Evolutionary conservation across 129 eudicot species (phyloP), one percentile per base, ranked within the genome.

Genomic region (Flaveria sonorensis): DNA sequence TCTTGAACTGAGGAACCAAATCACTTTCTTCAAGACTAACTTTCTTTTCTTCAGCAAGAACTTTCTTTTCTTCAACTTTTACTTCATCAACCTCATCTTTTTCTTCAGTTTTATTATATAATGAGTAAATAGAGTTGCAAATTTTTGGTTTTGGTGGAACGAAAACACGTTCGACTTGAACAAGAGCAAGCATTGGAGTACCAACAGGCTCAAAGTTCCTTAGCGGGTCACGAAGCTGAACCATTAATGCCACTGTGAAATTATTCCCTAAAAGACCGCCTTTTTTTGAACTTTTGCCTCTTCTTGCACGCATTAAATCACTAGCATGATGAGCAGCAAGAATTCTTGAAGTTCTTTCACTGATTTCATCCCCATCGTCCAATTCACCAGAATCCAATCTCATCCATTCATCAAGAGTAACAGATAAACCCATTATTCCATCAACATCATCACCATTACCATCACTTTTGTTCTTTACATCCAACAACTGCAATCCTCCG

Each of bases 291-390:
- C 92, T 82, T 80, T 87, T 88, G n/a, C 97, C 96, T 68, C 82
- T 83, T 65, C 93, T 85, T 69, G 82, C 87, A 60, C 85, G 85
- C 81, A 87, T 75, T 51, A 76, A 53, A 43, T 87, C 97, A 55
- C 85, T 84, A 15, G 97, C 99, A 79, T 94, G 97, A 84, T 94
- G 99, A 12, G 99, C 97, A 28, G 96, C 96, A 32, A 94, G 96
- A 78, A 94, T 83, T 83, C 77, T 94, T 2, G 90, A 86, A 68
- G 99, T 94, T 72, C 90, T 83, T 75, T 94, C 96, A 52, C 96
- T 94, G 42, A 83, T 79, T 68, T 82, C 85, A 77, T 90, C 95
- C 70, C 81, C 92, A 42, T 89, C 96, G 48, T 88, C 92, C 14
- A 86, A 73, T 66, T 91, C 92, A 50, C 99, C 99, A 47, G 97